Percentiles rank a stretch among this genome's conserved stretches.
These are phyloP conservation scores for Aspergillus costaricaensis DNA, from an alignment of 2,329 filamentous ascomycete species.

Conservation along the genomic window DNA sequence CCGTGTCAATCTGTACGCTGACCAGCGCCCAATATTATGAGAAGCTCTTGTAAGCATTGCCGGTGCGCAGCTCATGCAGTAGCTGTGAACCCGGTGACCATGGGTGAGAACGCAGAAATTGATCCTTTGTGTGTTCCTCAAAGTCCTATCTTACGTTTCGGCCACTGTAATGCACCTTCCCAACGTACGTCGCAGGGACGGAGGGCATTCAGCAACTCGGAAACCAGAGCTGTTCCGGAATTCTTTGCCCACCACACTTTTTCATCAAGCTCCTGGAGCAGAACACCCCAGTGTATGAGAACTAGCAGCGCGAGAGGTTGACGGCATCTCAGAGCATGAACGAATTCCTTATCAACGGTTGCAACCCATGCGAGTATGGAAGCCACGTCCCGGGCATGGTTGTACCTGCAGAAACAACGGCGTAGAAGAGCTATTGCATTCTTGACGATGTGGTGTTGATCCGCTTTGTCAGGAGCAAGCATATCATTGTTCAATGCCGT, in stretches of 20 bases:
- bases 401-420: constrained; percentile 32
- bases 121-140: constrained; percentile 11
- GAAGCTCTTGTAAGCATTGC: neutral
- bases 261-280: constrained; percentile 35
- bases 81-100: too few relatives aligned
- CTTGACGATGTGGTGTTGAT: constrained; percentile 34
- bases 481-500: constrained; percentile 32
- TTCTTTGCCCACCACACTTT: constrained; percentile 39
- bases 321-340: constrained; percentile 31
- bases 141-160: constrained; percentile 31
- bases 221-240: constrained; percentile 33
- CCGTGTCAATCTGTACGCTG: neutral
- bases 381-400: constrained; percentile 27
- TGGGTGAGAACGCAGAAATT: neutral
- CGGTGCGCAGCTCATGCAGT: neutral
- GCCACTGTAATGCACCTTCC: constrained; percentile 34
- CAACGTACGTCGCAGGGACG: constrained; percentile 25
- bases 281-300: constrained; percentile 40
- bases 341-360: constrained; percentile 35
- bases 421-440: constrained; percentile 32
- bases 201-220: constrained; percentile 29
- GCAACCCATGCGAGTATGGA: constrained; percentile 40
- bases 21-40: neutral
- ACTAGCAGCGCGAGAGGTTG: constrained; percentile 36
- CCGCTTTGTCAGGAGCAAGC: constrained; percentile 24